Conservation (phyloP, 257 asterid genomes). For the Solanum virginianum region DNA sequence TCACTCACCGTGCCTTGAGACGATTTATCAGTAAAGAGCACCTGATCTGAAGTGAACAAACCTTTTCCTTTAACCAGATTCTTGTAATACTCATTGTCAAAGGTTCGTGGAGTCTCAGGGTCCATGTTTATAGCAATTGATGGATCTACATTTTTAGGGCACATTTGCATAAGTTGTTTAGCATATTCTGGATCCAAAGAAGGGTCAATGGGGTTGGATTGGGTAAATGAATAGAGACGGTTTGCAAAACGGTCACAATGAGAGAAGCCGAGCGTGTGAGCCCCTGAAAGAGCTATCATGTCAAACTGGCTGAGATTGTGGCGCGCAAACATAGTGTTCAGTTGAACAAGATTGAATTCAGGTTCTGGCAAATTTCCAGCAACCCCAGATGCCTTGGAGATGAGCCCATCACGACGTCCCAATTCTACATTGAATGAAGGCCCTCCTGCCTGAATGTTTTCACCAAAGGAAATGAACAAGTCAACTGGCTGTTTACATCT, state of each 20-base stretch:
- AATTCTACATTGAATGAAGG: constrained; percentile 44
- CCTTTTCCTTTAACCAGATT: constrained; percentile 54
- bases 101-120: constrained; percentile 39
- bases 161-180: constrained; percentile 35
- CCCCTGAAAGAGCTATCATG: constrained; percentile 60
- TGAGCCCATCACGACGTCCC: constrained; percentile 62
- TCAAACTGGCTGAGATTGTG: constrained; percentile 40
- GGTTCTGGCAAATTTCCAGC: constrained; percentile 54
- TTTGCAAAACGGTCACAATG: constrained; percentile 59
- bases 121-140: constrained; percentile 39
- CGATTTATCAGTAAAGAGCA: constrained; percentile 32
- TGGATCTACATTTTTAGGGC: constrained; percentile 49
- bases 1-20: constrained; percentile 32
- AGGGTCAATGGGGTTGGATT: constrained; percentile 45
- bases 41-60: constrained; percentile 68
- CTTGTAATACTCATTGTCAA: constrained; percentile 52
- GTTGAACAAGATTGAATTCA: constrained; percentile 21
- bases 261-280: constrained; percentile 65
- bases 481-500: neutral
- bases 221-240: constrained; percentile 42
- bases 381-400: constrained; percentile 46
- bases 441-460: constrained; percentile 49
- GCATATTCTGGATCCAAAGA: constrained; percentile 45
- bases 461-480: neutral
- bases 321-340: constrained; percentile 30